Evolutionary conservation across 1,284 basidiomycete species (phyloP).

Genomic region (Pholiota adiposa): DNA sequence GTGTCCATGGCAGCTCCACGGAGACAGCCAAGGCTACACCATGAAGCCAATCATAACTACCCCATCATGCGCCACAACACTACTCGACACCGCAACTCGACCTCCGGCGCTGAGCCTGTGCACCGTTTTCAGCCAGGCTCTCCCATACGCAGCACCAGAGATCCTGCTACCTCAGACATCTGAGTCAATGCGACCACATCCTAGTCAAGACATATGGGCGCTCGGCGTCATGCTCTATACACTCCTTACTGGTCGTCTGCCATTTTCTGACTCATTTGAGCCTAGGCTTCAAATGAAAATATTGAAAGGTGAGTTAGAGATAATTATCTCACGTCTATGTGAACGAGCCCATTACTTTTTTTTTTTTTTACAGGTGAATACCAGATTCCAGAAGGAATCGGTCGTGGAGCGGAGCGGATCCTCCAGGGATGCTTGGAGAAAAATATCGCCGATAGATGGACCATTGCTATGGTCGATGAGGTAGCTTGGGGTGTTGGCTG

Average conservation of each 20-base stretch:
- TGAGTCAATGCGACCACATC: conserved; percentile 42
- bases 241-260: conserved; percentile 79
- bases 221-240: conserved; percentile 87
- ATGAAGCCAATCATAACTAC: conserved; percentile 22
- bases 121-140: conserved; percentile 75
- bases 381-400: conserved; percentile 61
- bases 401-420: conserved; percentile 72
- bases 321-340: conserved; percentile 4
- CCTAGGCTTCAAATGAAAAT: conserved; percentile 92
- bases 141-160: conserved; percentile 87
- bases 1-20: conserved; percentile 39
- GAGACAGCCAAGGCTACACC: conserved; percentile 26
- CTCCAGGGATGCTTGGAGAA: conserved; percentile 77
- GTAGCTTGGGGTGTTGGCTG: conserved; percentile 83
- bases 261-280: conserved; percentile 88
- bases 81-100: conserved; percentile 57
- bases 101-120: conserved; percentile 45
- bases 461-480: conserved; percentile 73
- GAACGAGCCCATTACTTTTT: background rate
- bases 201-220: conserved; percentile 94
- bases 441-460: conserved; percentile 67
- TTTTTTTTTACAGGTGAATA: conserved; percentile 51
- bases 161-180: conserved; percentile 39
- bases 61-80: conserved; percentile 16
- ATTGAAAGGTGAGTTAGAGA: conserved; percentile 67